Percentiles rank a stretch among this genome's conserved stretches.
phyloP scores from a whole-genome alignment of 768 basidiomycete species.

The Russula abietina region DNA sequence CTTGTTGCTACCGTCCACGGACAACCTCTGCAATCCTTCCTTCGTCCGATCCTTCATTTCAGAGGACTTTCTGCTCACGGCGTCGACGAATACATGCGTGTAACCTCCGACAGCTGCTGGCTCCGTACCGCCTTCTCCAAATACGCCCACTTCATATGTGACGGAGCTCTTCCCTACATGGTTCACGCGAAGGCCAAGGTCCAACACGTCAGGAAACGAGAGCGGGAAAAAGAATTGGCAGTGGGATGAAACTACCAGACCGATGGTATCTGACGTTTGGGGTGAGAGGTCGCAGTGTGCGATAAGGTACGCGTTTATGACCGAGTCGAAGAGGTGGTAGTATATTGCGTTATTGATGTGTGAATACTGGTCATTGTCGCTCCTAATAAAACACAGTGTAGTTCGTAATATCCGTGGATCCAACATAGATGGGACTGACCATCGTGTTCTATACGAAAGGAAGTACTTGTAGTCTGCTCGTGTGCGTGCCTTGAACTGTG shows the following conservation, averaged over 20 bases:
- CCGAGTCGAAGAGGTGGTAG: constrained; percentile 76
- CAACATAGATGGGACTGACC: constrained; percentile 38
- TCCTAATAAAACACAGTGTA: constrained; percentile 45
- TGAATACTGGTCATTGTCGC: constrained; percentile 80
- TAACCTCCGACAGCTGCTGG: constrained; percentile 51
- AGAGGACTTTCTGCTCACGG: constrained; percentile 48
- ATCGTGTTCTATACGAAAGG: constrained; percentile 61
- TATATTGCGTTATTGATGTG: constrained; percentile 80
- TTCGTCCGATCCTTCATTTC: constrained; percentile 40
- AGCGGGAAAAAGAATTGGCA: constrained; percentile 74
- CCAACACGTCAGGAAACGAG: constrained; percentile 65
- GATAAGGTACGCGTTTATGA: constrained; percentile 76
- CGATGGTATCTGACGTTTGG: constrained; percentile 47
- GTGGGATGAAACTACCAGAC: constrained; percentile 71
- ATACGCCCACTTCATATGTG: constrained; percentile 74
- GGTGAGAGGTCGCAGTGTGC: constrained; percentile 55
- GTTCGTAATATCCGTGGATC: constrained; percentile 1
- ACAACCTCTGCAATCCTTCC: constrained; percentile 43
- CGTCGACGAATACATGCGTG: constrained; percentile 80
- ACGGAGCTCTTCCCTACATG: constrained; percentile 71
- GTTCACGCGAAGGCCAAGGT: constrained; percentile 62
- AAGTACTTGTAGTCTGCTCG: constrained; percentile 55
- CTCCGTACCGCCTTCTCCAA: constrained; percentile 37
- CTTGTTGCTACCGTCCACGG: background rate
- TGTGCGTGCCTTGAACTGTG: constrained; percentile 11